Conservation (phyloP, 2,329 filamentous ascomycete genomes). For the Aureobasidium pullulans region DNA sequence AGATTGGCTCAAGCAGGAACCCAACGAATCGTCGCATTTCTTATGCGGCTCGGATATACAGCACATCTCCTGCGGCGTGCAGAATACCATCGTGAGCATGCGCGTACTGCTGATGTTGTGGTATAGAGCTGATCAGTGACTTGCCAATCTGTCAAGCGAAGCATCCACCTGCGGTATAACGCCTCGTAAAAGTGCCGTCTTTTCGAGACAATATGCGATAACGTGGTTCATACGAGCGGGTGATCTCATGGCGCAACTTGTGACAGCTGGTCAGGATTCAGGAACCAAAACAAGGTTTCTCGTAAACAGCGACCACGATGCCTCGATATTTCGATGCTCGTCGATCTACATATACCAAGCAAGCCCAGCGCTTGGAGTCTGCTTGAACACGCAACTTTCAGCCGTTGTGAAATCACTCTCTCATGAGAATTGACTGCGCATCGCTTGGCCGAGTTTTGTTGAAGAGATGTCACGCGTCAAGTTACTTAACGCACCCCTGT, state of each 20-base stretch:
- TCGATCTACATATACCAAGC: not conserved
- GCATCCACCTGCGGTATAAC: not conserved
- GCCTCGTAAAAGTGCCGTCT: not conserved
- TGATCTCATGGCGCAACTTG: not conserved
- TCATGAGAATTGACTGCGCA: not conserved
- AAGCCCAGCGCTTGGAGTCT: not conserved
- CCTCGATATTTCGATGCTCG: not conserved
- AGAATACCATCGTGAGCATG: not conserved
- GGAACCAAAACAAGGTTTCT: not conserved
- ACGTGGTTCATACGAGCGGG: not conserved
- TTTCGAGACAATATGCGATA: not conserved
- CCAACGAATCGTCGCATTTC: not conserved
- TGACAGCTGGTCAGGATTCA: not conserved
- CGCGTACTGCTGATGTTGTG: not conserved
- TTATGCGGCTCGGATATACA: not conserved
- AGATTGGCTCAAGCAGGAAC: constrained; percentile 5
- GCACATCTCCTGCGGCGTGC: not conserved
- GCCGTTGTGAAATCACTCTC: not conserved
- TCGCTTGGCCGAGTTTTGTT: not conserved
- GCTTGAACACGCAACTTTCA: not conserved
- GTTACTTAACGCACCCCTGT: not conserved
- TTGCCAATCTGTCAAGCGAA: not conserved
- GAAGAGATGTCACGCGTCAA: not conserved
- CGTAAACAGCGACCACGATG: not conserved
- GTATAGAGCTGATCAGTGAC: not conserved